Evolutionary conservation across 1,284 basidiomycete species (phyloP).

Genomic region (Ustilago lituana): DNA sequence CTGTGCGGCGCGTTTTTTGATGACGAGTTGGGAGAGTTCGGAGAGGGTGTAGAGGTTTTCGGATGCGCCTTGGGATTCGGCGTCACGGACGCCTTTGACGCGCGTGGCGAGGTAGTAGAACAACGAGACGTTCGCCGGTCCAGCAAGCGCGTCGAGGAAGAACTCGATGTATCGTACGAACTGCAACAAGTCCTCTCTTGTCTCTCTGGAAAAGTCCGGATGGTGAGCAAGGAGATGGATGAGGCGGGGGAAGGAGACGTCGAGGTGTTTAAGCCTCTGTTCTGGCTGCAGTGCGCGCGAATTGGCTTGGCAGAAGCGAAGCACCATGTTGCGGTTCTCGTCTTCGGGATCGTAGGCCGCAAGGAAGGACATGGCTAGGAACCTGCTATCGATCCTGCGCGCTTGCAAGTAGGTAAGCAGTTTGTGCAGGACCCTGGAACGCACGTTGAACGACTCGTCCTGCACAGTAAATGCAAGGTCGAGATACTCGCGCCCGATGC

Average conservation of each 20-base stretch:
- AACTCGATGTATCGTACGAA: conserved; percentile 78
- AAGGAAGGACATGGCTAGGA: conserved; percentile 85
- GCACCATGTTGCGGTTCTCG: conserved; percentile 56
- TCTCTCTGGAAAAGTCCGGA: conserved; percentile 83
- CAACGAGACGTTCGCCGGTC: conserved; percentile 80
- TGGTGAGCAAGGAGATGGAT: conserved; percentile 91
- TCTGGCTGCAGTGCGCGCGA: conserved; percentile 21
- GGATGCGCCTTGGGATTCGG: conserved; percentile 53
- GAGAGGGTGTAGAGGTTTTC: conserved; percentile 85
- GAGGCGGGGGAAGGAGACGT: conserved; percentile 83
- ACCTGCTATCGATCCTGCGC: conserved; percentile 76
- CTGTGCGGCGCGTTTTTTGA: conserved; percentile 76
- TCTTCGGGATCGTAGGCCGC: conserved; percentile 89
- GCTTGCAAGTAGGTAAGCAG: conserved; percentile 74
- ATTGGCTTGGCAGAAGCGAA: conserved; percentile 28
- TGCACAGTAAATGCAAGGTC: conserved; percentile 80
- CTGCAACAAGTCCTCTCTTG: conserved; percentile 75
- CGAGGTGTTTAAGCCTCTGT: conserved; percentile 70
- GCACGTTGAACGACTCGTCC: conserved; percentile 87
- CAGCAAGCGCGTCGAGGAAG: conserved; percentile 81
- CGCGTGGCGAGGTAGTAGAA: conserved; percentile 84
- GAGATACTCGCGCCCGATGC: conserved; percentile 75
- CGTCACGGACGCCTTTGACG: conserved; percentile 85
- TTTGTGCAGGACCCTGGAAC: conserved; percentile 80
- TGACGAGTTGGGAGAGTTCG: conserved; percentile 87